Evolutionary conservation across 495 filamentous ascomycete species (phyloP).

Genomic region (Aspergillus ellipticus): DNA sequence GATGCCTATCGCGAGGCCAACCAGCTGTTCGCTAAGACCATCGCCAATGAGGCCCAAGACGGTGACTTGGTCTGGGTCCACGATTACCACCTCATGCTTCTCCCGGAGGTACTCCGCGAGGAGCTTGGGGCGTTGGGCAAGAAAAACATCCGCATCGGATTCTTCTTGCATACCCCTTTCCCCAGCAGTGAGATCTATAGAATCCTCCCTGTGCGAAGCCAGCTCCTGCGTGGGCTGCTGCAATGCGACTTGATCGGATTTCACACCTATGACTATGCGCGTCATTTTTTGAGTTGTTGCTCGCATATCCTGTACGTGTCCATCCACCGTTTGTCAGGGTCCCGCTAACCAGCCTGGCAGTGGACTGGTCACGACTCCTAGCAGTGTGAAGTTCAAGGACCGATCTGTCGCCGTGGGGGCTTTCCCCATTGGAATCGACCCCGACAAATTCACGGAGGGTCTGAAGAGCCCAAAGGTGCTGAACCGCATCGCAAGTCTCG

Average conservation of each 20-base stretch:
- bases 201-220: slow-evolving; percentile 87
- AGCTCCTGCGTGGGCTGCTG: slow-evolving; percentile 78
- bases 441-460: slow-evolving; percentile 87
- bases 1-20: slow-evolving; percentile 89
- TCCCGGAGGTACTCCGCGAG: slow-evolving; percentile 88
- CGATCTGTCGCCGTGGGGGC: slow-evolving; percentile 82
- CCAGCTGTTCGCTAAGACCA: slow-evolving; percentile 75
- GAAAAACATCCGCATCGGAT: slow-evolving; percentile 91
- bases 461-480: slow-evolving; percentile 80
- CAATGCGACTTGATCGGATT: slow-evolving; percentile 94
- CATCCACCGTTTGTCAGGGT: background rate
- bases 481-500: slow-evolving; percentile 77
- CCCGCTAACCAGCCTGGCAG: slow-evolving; percentile 34
- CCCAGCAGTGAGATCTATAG: slow-evolving; percentile 97
- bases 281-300: slow-evolving; percentile 92
- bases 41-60: slow-evolving; percentile 77
- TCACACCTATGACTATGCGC: slow-evolving; percentile 93
- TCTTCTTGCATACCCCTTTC: slow-evolving; percentile 97
- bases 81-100: slow-evolving; percentile 96
- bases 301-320: slow-evolving; percentile 77
- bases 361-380: slow-evolving; percentile 74
- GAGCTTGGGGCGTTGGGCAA: slow-evolving; percentile 63
- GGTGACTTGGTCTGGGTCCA: slow-evolving; percentile 96
- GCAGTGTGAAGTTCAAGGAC: slow-evolving; percentile 81
- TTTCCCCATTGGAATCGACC: slow-evolving; percentile 96